Percentiles rank a stretch among this genome's conserved stretches.
These are phyloP conservation scores for Candida coleopterorum DNA, from an alignment of 805 yeast species.

Conservation along the genomic window DNA sequence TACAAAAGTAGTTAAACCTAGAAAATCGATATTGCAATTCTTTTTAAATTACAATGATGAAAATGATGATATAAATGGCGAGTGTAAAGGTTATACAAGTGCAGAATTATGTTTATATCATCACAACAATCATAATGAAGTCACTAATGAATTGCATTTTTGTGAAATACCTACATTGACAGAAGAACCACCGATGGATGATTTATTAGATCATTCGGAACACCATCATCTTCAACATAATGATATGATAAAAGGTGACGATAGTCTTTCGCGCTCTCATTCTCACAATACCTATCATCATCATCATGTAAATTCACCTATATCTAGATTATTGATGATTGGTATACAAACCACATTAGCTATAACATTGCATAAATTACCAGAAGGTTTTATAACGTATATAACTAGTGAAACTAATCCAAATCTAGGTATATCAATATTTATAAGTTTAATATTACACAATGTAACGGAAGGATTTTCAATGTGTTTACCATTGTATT, in stretches of 20 bases:
- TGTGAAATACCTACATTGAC: constrained; percentile 32
- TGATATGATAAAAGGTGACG: constrained; percentile 3
- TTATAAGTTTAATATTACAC: constrained; percentile 80
- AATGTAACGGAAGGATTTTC: constrained; percentile 93
- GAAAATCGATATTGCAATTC: constrained; percentile 24
- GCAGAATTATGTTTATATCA: constrained; percentile 30
- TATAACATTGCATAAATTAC: constrained; percentile 82
- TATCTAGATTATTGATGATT: constrained; percentile 73
- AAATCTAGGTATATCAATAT: constrained; percentile 70
- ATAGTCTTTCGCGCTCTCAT: too few species aligned
- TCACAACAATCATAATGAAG: constrained; percentile 7
- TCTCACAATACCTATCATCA: constrained; percentile 49
- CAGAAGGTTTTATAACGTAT: constrained; percentile 90
- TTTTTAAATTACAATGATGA: constrained; percentile 18
- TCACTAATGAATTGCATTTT: constrained; percentile 22
- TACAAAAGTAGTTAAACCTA: constrained; percentile 7
- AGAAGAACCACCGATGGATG: constrained; percentile 8
- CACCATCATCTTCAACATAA: constrained; percentile 9
- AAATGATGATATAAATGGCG: constrained; percentile 28
- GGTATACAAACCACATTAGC: constrained; percentile 91
- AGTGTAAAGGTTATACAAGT: constrained; percentile 45
- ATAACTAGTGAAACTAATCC: constrained; percentile 66
- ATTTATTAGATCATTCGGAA: not conserved
- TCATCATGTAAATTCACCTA: constrained; percentile 74
- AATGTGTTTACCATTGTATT: constrained; percentile 84